phyloP scores from a whole-genome alignment of 2,329 filamentous ascomycete genomes.

The Lecanicillium sp. region DNA sequence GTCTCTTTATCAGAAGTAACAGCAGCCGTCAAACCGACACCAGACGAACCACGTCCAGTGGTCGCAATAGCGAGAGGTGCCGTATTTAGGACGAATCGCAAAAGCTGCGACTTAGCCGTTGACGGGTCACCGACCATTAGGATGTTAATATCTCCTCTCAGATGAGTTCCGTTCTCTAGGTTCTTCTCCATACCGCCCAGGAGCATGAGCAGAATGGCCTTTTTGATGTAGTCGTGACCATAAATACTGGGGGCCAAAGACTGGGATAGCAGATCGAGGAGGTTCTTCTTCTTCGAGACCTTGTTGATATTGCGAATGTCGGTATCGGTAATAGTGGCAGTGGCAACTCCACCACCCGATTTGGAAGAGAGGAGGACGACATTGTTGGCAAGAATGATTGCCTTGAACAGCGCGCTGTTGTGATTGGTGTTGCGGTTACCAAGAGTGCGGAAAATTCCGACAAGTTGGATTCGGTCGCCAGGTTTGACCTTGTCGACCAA shows the following conservation, averaged over 20 bases:
- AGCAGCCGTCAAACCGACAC: conserved; percentile 93
- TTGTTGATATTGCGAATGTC: conserved; percentile 99
- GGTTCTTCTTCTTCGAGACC: conserved; percentile 84
- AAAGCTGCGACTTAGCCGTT: conserved; percentile 94
- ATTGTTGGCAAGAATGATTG: conserved; percentile 88
- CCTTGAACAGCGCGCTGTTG: conserved; percentile 91
- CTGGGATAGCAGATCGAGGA: conserved; percentile 88
- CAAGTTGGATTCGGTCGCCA: conserved; percentile 89
- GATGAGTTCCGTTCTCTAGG: conserved; percentile 91
- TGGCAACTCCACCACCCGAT: conserved; percentile 86
- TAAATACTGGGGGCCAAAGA: conserved; percentile 95
- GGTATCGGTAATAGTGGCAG: conserved; percentile 86
- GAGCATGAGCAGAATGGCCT: conserved; percentile 91
- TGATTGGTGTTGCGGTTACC: conserved; percentile 89
- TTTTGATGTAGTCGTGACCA: conserved; percentile 96
- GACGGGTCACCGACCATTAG: conserved; percentile 98
- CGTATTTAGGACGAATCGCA: conserved; percentile 95
- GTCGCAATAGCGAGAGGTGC: conserved; percentile 94
- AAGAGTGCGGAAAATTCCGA: conserved; percentile 90
- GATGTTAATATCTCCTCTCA: conserved; percentile 98
- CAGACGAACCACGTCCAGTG: conserved; percentile 91
- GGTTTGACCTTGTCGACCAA: conserved; percentile 92
- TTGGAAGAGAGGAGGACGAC: conserved; percentile 92
- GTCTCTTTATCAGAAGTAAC: conserved; percentile 97
- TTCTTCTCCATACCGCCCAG: conserved; percentile 98